phyloP scores from a whole-genome alignment of 2,329 filamentous ascomycete genomes.

The Colletotrichum siamense region DNA sequence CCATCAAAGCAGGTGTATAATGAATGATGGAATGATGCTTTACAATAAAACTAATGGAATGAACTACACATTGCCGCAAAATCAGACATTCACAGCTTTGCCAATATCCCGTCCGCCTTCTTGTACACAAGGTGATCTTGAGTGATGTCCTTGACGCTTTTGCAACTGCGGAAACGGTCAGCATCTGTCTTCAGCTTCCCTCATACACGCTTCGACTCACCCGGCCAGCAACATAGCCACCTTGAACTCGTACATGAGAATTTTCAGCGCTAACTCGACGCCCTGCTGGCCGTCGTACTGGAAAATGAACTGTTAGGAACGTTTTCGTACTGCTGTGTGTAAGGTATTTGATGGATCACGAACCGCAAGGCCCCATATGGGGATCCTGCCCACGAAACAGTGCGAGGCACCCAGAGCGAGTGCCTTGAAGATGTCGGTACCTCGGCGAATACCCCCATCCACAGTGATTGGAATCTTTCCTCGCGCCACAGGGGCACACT shows the following conservation, averaged over 20 bases:
- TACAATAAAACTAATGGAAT: neutral
- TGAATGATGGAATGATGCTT: neutral
- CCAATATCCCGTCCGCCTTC: constrained; percentile 10
- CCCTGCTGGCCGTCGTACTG: constrained; percentile 33
- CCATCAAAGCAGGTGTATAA: neutral
- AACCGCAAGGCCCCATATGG: constrained; percentile 10
- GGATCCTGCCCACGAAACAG: constrained; percentile 5
- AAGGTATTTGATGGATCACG: neutral
- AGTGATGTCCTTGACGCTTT: constrained; percentile 18
- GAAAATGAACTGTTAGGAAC: neutral
- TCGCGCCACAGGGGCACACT: constrained; percentile 36
- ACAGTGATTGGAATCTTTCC: constrained; percentile 55
- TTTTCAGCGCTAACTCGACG: constrained; percentile 47
- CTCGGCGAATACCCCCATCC: constrained; percentile 58
- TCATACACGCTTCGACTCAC: neutral
- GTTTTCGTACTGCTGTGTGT: neutral
- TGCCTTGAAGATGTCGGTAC: constrained; percentile 61
- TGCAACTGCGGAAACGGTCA: constrained; percentile 18
- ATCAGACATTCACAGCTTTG: constrained; percentile 8
- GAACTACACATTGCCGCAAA: neutral
- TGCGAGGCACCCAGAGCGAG: constrained; percentile 51
- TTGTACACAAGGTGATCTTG: constrained; percentile 16
- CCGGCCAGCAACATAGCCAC: constrained; percentile 29
- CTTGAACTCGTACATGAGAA: constrained; percentile 41
- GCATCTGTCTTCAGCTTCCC: neutral